These are phyloP conservation scores for Tritrichomonas musculus DNA, from an alignment of 208 protist genomes.

Conservation along the genomic window DNA sequence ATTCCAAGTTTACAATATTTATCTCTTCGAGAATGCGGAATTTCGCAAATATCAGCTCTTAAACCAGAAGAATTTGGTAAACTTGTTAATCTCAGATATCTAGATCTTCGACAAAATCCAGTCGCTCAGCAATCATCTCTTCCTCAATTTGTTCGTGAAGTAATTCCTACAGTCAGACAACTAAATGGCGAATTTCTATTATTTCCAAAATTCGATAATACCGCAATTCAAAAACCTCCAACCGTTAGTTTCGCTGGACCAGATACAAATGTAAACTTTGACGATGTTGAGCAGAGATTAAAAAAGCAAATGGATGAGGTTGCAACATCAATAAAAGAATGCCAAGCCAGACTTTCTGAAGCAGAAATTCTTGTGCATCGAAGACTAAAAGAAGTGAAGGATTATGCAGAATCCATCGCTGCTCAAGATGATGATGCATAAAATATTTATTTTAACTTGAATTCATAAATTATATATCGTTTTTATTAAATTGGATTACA, in stretches of 20 bases:
- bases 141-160: neutral
- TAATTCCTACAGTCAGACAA: conserved; percentile 3
- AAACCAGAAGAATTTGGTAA: conserved; percentile 22
- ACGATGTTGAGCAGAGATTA: conserved; percentile 28
- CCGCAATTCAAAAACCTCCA: conserved; percentile 17
- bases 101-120: neutral
- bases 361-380: neutral
- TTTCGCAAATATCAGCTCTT: neutral
- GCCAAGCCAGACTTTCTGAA: neutral
- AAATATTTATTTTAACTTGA: too few species aligned
- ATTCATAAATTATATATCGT: too few species aligned
- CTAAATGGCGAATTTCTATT: neutral
- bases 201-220: conserved; percentile 29
- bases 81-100: conserved; percentile 3
- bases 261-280: conserved; percentile 1
- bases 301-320: conserved; percentile 35
- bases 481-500: too few species aligned
- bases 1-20: neutral
- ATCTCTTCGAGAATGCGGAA: neutral
- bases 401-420: neutral
- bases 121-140: conserved; percentile 11
- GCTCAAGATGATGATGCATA: neutral
- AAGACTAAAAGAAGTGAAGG: conserved; percentile 25
- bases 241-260: conserved; percentile 22
- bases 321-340: conserved; percentile 22